These are phyloP conservation scores for Candida jianshihensis DNA, from an alignment of 805 yeast genomes.

Conservation along the genomic window DNA sequence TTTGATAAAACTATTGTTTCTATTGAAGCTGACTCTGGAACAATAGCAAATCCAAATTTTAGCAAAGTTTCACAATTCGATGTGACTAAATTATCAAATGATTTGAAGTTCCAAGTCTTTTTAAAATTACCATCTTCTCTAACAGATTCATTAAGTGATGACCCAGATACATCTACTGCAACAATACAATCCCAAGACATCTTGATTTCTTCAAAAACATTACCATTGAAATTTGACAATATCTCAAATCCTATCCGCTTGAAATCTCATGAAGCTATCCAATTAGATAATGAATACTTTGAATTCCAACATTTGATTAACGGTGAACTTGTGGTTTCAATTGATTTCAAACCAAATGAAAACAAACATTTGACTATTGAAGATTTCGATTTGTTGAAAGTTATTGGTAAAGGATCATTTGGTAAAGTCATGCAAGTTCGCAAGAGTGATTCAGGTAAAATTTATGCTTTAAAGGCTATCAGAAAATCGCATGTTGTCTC, in stretches of 20 bases:
- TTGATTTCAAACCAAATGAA: conserved; percentile 63
- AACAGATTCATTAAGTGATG: conserved; percentile 28
- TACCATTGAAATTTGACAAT: conserved; percentile 49
- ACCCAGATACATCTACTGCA: not conserved
- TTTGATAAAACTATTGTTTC: conserved; percentile 91
- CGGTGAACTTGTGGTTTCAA: conserved; percentile 54
- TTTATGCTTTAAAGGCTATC: conserved; percentile 90
- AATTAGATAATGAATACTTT: conserved; percentile 27
- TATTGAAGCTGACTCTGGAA: conserved; percentile 80
- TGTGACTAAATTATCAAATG: conserved; percentile 57
- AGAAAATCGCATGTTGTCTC: conserved; percentile 93
- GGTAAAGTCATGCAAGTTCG: conserved; percentile 99
- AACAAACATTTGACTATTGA: conserved; percentile 74
- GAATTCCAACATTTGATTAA: conserved; percentile 10
- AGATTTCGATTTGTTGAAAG: conserved; percentile 88
- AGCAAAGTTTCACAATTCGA: conserved; percentile 89
- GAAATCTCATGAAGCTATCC: conserved; percentile 57
- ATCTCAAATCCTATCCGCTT: conserved; percentile 47
- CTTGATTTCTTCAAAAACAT: conserved; percentile 63
- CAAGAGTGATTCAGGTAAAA: conserved; percentile 89
- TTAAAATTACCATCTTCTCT: conserved; percentile 67
- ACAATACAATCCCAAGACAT: conserved; percentile 45
- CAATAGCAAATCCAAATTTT: conserved; percentile 72
- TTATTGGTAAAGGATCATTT: conserved; percentile 95
- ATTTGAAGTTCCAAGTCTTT: conserved; percentile 70